Base-by-base conservation (phyloP, 2,329 filamentous ascomycete genomes). In the Fusarium citri region DNA sequence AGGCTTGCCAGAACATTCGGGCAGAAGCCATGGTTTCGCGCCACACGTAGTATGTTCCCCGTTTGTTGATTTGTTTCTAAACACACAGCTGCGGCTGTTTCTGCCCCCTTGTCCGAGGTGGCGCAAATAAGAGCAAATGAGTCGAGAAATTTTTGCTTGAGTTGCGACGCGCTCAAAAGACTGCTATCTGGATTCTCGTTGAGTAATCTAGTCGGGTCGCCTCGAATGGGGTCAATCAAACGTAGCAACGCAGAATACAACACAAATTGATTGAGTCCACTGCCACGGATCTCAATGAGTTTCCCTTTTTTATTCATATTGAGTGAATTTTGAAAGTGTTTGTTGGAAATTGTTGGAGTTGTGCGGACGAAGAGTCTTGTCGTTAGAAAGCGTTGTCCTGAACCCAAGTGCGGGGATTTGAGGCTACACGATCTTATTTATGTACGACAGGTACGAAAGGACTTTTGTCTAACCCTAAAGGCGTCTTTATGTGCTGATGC, bases 51-150 rank as follows among this genome's bases (percentile, higher is more conserved):
- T 23, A 70, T 20, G 11, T 20, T 42, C 48, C 56, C 55, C 16
- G 20, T 10, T 28, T 47, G 20, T 10, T 11, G 16, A 47, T 47
- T 9, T 15, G 73, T 69, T 64, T 79, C 77, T 58, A 79, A 56
- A 49, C 76, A 77, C 3, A 76, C 77, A 28, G 77, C 78, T 6
- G 78, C 74, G 8, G 76, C 77, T 23, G 72, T 77, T 26, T 76
- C 55, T 6, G 5, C 66, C 40, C 37, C 72, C 64, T 37, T 51
- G 40, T 20, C 64, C 1, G 74, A 71, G 0, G 72, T 77, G 10
- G 77, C 73, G 55, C 72, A 78, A 8, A 79, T 60, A 25, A 79
- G 63, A 2, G 78, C 77, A 46, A 79, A 77, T 12, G 78, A 78
- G 59, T 79, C 78, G 2, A 78, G 73, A 25, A 79, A 79, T 34